A percentile compares a stretch with the other conserved stretches of the same genome.
Evolutionary conservation across 768 basidiomycete species (phyloP).

Genomic region (Podaxis mareebaensis): DNA sequence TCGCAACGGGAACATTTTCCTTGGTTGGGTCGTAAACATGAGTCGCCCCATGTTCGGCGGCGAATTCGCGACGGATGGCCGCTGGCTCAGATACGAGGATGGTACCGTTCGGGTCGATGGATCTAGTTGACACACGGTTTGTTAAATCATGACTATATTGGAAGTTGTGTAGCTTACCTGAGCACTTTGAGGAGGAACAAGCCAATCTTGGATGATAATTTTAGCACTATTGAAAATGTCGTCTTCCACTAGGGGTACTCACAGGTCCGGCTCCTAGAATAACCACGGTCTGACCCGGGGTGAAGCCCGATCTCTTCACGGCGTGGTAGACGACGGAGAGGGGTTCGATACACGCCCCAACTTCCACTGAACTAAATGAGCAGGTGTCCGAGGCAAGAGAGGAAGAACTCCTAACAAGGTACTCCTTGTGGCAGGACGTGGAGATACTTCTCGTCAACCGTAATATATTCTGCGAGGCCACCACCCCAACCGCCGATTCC

Average conservation of each 20-base stretch:
- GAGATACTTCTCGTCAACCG: conserved; percentile 33
- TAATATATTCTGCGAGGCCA: conserved; percentile 44
- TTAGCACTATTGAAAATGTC: background rate
- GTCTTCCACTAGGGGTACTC: conserved; percentile 17
- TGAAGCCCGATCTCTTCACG: conserved; percentile 40
- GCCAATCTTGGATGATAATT: conserved; percentile 33
- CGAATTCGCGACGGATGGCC: conserved; percentile 35
- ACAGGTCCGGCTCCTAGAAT: conserved; percentile 48
- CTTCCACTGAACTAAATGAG: conserved; percentile 35
- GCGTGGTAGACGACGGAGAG: conserved; percentile 48
- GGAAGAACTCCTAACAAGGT: conserved; percentile 30
- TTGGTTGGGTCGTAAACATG: conserved; percentile 36
- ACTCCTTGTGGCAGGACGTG: conserved; percentile 39
- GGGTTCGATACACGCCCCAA: conserved; percentile 49
- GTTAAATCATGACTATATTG: background rate
- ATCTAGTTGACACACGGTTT: conserved; percentile 19
- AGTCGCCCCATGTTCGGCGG: conserved; percentile 37
- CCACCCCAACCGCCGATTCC: conserved; percentile 41
- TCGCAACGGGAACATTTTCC: conserved; percentile 28
- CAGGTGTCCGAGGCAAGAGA: background rate
- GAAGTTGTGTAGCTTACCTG: conserved; percentile 21
- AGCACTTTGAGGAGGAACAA: conserved; percentile 39
- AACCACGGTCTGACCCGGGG: conserved; percentile 38
- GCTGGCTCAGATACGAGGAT: conserved; percentile 46
- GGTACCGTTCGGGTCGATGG: conserved; percentile 26